phyloP scores from a whole-genome alignment of 176 grass and related monocot species.

The Secale cereale region DNA sequence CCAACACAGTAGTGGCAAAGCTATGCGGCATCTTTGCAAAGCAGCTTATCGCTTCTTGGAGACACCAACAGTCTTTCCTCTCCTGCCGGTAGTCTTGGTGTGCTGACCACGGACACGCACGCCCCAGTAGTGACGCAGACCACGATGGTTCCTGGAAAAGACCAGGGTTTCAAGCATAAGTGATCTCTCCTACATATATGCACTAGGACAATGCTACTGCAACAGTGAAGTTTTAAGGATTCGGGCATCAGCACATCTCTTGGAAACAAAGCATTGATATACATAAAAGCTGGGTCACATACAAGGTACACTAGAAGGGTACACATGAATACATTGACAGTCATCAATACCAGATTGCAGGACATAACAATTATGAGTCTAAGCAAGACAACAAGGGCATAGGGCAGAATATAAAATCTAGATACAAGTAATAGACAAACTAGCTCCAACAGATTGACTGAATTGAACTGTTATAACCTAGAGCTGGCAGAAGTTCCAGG shows the following conservation, averaged over 20 bases:
- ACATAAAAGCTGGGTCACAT: background rate
- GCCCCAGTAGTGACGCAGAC: constrained; percentile 96
- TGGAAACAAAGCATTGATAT: background rate
- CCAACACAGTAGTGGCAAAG: background rate
- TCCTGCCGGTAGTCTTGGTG: constrained; percentile 92
- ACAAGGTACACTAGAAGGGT: background rate
- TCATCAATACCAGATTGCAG: no score
- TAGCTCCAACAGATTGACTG: background rate
- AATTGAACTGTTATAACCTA: background rate
- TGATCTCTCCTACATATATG: no score
- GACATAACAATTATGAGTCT: no score
- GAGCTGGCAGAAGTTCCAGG: background rate
- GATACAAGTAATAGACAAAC: background rate
- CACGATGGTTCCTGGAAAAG: constrained; percentile 75
- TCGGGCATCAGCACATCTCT: background rate
- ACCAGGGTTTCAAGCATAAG: no score
- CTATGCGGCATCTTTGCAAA: background rate
- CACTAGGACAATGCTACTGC: no score
- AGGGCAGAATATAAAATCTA: no score
- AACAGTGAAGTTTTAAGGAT: no score
- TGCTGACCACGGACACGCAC: constrained; percentile 92
- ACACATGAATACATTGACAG: no score
- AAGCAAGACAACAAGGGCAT: no score
- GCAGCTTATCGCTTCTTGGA: constrained; percentile 87
- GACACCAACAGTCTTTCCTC: constrained; percentile 97